These are phyloP conservation scores for Oryza brachyantha DNA, from an alignment of 176 grass and related monocot species.

Conservation along the genomic window DNA sequence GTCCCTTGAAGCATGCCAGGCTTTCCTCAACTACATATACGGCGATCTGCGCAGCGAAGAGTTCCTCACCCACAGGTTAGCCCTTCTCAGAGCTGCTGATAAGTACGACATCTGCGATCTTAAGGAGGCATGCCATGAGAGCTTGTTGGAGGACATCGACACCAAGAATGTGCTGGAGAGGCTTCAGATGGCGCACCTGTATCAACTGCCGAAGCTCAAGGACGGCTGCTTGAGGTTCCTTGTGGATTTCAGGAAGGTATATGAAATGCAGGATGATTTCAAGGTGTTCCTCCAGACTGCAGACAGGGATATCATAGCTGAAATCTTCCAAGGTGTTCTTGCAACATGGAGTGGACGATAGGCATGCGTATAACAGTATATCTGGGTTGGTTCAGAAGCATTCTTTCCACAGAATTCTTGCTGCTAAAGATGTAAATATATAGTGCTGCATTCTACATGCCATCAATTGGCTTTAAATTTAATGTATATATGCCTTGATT, in stretches of 20 bases:
- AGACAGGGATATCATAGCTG: slow-evolving; percentile 79
- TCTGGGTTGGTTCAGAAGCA: slow-evolving; percentile 19
- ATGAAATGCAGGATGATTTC: slow-evolving; percentile 78
- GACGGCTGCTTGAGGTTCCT: slow-evolving; percentile 71
- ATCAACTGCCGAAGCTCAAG: slow-evolving; percentile 67
- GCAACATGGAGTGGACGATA: slow-evolving; percentile 71
- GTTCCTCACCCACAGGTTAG: slow-evolving; percentile 68
- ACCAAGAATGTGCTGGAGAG: slow-evolving; percentile 73
- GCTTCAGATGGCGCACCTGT: slow-evolving; percentile 65
- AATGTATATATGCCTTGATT: slow-evolving; percentile 36
- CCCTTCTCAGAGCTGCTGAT: slow-evolving; percentile 75
- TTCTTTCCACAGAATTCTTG: slow-evolving; percentile 29
- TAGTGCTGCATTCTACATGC: slow-evolving; percentile 14
- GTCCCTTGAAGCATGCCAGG: slow-evolving; percentile 67
- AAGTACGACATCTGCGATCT: slow-evolving; percentile 92
- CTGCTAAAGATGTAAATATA: slow-evolving; percentile 38
- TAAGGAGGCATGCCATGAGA: slow-evolving; percentile 87
- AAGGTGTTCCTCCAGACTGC: slow-evolving; percentile 65
- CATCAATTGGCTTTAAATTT: slow-evolving; percentile 23
- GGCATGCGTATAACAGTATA: not conserved
- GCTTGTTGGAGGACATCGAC: slow-evolving; percentile 77
- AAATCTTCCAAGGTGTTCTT: slow-evolving; percentile 82
- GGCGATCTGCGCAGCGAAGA: slow-evolving; percentile 57
- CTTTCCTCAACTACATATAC: slow-evolving; percentile 90
- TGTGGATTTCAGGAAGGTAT: slow-evolving; percentile 92